Evolutionary conservation across 805 yeast genomes (phyloP), one percentile per base, ranked within the genome.

Genomic region (Saccharomycopsis capsularis): DNA sequence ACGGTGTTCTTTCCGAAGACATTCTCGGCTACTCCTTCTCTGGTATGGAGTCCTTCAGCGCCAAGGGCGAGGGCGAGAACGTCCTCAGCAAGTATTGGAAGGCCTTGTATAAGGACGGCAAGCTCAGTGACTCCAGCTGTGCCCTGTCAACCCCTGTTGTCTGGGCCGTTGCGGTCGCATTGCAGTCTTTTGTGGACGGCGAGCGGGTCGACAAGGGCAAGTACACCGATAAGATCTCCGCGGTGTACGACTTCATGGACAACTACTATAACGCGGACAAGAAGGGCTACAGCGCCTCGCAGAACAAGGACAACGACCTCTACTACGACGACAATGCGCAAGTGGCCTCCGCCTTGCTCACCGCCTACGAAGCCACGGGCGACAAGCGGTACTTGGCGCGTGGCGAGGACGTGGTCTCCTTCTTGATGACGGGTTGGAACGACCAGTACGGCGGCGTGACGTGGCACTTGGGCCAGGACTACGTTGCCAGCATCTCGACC

Each of bases 281-380:
- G 39, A 74, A 74, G 49, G 87, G 82, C 3, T 83, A 73, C 63
- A 76, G 83, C 38, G 88, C 87, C 1, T 80, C 82, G 3, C 80
- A 76, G 58, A 74, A 79, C 58, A 80, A 75, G 41, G 82, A 81
- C 61, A 66, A 66, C 44, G 88, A 82, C 60, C 77, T 82, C 37
- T 81, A 82, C 61, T 79, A 79, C 54, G 88, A 82, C 58, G 90
- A 82, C 58, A 84, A 82, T 59, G 90, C 89, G 2, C 90, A 82
- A 60, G 78, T 82, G 13, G 82, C 84, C 15, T 69, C 79, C 56
- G 82, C 81, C 2, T 68, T 80, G 56, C 65, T 83, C 50, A 73
- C 79, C 2, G 85, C 85, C 1, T 82, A 78, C 58, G 88, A 81
- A 58, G 85, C 79, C 22, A 80, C 87, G 1, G 75, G 74, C 1